Percentiles rank a stretch among this genome's conserved stretches.
phyloP scores from a whole-genome alignment of 257 asterid genomes.

The Lavandula angustifolia region DNA sequence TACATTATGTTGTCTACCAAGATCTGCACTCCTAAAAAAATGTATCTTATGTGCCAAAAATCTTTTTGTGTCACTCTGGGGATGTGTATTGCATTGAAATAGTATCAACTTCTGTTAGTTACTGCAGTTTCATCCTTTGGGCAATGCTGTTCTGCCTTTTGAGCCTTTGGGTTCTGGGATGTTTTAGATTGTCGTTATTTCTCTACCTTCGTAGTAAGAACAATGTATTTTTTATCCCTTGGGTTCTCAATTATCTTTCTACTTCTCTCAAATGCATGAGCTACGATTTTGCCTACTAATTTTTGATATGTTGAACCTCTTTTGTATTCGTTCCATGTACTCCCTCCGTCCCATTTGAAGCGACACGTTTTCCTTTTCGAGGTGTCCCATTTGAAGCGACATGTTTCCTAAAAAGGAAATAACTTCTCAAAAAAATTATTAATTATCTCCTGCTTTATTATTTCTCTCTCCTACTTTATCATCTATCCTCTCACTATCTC shows the following conservation, averaged over 20 bases:
- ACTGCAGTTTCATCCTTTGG: neutral
- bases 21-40: neutral
- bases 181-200: neutral
- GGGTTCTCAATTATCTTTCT: neutral
- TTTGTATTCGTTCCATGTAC: conserved; percentile 8
- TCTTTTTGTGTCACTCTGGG: neutral
- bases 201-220: neutral
- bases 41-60: conserved; percentile 1
- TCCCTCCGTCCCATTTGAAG: no score
- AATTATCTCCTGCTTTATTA: no score
- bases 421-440: no score
- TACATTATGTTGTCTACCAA: neutral
- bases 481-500: no score
- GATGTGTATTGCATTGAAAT: conserved; percentile 9
- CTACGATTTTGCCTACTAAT: neutral
- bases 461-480: no score
- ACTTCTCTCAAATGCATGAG: conserved; percentile 8
- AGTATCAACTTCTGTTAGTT: neutral
- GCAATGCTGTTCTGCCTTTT: neutral
- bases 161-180: neutral
- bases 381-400: no score
- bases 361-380: no score
- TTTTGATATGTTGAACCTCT: conserved; percentile 3
- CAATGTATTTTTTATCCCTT: conserved; percentile 11
- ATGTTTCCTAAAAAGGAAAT: no score